These are phyloP conservation scores for Yamadazyma paraphyllophila DNA, from an alignment of 805 yeast species.

Conservation along the genomic window DNA sequence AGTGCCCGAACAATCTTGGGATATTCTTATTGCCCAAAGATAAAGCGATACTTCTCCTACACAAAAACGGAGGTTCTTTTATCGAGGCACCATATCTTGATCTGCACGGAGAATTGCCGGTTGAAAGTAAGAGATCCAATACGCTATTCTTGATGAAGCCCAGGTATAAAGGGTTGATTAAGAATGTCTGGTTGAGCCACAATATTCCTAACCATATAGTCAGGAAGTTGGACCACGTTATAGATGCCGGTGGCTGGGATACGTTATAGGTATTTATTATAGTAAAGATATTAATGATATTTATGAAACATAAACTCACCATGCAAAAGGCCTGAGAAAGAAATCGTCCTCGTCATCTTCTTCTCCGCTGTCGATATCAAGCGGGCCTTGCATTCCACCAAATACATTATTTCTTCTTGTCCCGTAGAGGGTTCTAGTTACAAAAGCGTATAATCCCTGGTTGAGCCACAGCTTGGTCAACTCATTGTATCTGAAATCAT, in stretches of 20 bases:
- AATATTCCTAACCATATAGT: conserved; percentile 75
- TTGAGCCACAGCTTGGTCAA: conserved; percentile 61
- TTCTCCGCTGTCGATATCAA: conserved; percentile 7
- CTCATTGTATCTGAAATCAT: conserved; percentile 51
- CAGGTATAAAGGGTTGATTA: conserved; percentile 64
- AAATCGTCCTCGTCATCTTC: conserved; percentile 9
- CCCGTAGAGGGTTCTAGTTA: conserved; percentile 33
- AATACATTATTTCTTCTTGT: conserved; percentile 12
- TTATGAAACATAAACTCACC: conserved; percentile 5
- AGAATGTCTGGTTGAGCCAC: conserved; percentile 74
- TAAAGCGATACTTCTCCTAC: conserved; percentile 59
- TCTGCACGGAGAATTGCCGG: conserved; percentile 81
- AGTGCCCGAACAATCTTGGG: conserved; percentile 67
- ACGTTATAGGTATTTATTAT: conserved; percentile 48
- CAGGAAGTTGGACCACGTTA: conserved; percentile 70
- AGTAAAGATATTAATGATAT: conserved; percentile 1
- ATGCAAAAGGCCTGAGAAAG: conserved; percentile 13
- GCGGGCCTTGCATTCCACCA: conserved; percentile 2
- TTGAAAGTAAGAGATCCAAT: conserved; percentile 66
- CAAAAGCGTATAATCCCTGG: conserved; percentile 53
- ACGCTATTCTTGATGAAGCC: conserved; percentile 62
- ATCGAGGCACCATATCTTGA: conserved; percentile 81
- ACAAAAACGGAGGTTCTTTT: conserved; percentile 80
- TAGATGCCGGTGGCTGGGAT: conserved; percentile 96
- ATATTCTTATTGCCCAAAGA: conserved; percentile 71